A percentile compares a stretch with the other conserved stretches of the same genome.
These are phyloP conservation scores for Setomelanomma holmii DNA, from an alignment of 2,329 filamentous ascomycete species.

Conservation along the genomic window DNA sequence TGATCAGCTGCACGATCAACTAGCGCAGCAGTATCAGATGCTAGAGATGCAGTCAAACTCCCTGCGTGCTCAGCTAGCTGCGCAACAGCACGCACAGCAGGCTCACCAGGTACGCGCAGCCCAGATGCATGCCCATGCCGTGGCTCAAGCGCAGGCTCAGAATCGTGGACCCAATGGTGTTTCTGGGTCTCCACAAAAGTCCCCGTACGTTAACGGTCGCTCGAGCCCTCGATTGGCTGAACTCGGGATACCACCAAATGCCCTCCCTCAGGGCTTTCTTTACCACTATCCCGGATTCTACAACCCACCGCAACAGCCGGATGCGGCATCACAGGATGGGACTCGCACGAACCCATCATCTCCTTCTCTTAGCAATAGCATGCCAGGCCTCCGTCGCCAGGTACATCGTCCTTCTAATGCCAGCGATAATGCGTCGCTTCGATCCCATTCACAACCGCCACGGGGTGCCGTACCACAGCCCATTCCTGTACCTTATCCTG, in stretches of 20 bases:
- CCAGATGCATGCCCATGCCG: conserved; percentile 46
- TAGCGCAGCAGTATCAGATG: conserved; percentile 59
- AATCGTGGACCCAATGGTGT: conserved; percentile 41
- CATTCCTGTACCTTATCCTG: conserved; percentile 49
- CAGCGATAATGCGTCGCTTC: conserved; percentile 52
- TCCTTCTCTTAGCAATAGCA: conserved; percentile 53
- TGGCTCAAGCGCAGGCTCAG: conserved; percentile 47
- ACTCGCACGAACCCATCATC: conserved; percentile 58
- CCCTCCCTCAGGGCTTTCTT: conserved; percentile 51
- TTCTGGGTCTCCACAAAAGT: conserved; percentile 52
- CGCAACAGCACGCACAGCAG: conserved; percentile 48
- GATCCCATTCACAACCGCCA: conserved; percentile 60
- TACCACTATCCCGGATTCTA: conserved; percentile 57
- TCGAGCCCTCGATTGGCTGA: conserved; percentile 44
- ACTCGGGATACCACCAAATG: conserved; percentile 34
- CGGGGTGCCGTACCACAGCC: conserved; percentile 52
- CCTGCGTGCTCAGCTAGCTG: conserved; percentile 44
- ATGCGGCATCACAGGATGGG: conserved; percentile 51
- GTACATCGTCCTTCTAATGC: conserved; percentile 53
- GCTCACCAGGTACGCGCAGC: conserved; percentile 47
- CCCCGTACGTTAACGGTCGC: conserved; percentile 38
- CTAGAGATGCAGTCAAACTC: conserved; percentile 52
- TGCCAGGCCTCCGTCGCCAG: conserved; percentile 52
- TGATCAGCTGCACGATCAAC: conserved; percentile 56
- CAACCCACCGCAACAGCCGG: conserved; percentile 44